Evolutionary conservation across 2,329 filamentous ascomycete genomes (phyloP), one percentile per base, ranked within the genome.

Genomic region (Cladosporium sp.): DNA sequence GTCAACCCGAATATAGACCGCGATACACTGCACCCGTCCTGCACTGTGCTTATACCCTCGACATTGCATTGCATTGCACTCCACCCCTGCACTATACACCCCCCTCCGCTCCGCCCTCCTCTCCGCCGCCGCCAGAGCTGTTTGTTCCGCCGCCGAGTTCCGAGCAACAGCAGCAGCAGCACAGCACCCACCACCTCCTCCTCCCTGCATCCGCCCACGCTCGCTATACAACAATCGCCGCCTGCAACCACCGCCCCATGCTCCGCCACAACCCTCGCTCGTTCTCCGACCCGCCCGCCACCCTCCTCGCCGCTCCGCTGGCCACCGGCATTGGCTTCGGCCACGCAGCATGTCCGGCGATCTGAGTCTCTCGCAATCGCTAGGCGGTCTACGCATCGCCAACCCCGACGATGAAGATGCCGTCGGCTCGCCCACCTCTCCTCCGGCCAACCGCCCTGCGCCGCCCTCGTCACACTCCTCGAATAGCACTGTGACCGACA

Each of bases 361-460:
- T 83, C 83, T 97, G 78, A 96, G 92, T 80, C 88, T 98, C 72
- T 95, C 93, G 76, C 91, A 93, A 82, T 92, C 92, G 76, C 86
- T 98, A 75, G 95, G 95, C 76, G 94, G 94, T 75, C 84, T 99
- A 80, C 92, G 94, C 78, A 98, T 99, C 79, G 94, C 95, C 74
- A 99, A 98, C 79, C 94, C 94, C 65, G 93, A 97, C 81, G 88
- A 95, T 81, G 85, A 87, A 68, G 82, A 82, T 67, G 72, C 71
- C 51, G 47, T 69, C 58, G 49, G 55, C 64, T 70, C 71, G 64
- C 68, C 66, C 60, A 66, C 69, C 64, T 66, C 52, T 18, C 60
- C 62, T 51, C 63, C 69, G 49, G 44, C 67, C 59, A 59, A 66
- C 24, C 66, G 26, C 28, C 66, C 69, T 52, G 73, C 73, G 36